Base-by-base conservation (phyloP, 768 basidiomycete genomes). In the Coprinellus micaceus region DNA sequence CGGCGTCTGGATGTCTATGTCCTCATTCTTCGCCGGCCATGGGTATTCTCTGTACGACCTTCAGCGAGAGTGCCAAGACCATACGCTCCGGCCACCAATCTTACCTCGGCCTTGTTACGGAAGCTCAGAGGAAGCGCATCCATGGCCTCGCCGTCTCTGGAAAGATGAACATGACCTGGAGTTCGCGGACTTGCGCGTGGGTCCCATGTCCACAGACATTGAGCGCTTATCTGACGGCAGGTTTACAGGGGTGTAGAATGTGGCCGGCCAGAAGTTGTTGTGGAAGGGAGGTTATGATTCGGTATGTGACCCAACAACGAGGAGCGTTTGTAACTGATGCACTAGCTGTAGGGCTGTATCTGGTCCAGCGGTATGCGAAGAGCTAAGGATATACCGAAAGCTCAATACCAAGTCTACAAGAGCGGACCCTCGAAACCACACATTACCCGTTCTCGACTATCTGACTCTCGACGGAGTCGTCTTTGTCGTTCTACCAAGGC, bases 401-500 rank as follows among this genome's bases (percentile, higher is more conserved):
- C n/a, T n/a, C n/a, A n/a, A n/a, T n/a, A n/a, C n/a, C n/a, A n/a
- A n/a, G n/a, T n/a, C n/a, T n/a, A n/a, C n/a, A n/a, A 15, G 53
- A 29, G 15, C 3, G 6, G 45, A 63, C 45, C 56, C 54, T 1
- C 45, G 58, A 17, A 63, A 63, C 26, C 58, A 58, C 21, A 57
- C 60, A 7, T 53, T 63, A n/a, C 58, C 60, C 4, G 24, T 61
- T 3, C 25, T 63, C 7, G 56, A 58, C 21, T 61, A 51, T 41
- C 21, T 61, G 12, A 43, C 21, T 12, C 58, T 56, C 39, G 53
- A 61, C 3, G 43, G 53, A 10, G 51, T 57, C 22, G 48, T 41
- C 11, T 63, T 63, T 12, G 58, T 47, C 21, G 62, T 63, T 21
- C 52, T 61, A 55, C 62, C 62, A 4, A 47, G 62, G 62, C 59